phyloP scores from a whole-genome alignment of 1,284 basidiomycete genomes.

The Paramarasmius palmivorus region DNA sequence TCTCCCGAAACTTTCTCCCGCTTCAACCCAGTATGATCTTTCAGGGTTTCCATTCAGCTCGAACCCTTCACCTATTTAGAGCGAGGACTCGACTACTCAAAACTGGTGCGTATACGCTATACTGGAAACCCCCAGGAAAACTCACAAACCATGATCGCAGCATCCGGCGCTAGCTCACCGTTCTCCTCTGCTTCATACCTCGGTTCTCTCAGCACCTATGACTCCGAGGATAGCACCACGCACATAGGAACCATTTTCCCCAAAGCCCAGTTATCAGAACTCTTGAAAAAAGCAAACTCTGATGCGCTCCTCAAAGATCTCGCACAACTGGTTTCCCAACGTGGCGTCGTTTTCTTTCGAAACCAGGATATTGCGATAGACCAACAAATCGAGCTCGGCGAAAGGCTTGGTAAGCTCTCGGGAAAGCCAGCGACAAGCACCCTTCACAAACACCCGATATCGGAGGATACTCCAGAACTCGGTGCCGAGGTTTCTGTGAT shows the following conservation, averaged over 20 bases:
- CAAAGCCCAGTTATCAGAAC: slow-evolving; percentile 30
- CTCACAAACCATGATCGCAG: background rate
- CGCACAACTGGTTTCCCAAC: slow-evolving; percentile 61
- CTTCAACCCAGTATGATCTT: too few species aligned
- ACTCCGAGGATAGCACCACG: slow-evolving; percentile 29
- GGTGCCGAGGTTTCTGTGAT: slow-evolving; percentile 52
- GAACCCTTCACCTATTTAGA: too few species aligned
- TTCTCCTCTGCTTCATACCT: slow-evolving; percentile 14
- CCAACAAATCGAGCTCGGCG: slow-evolving; percentile 43
- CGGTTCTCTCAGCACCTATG: slow-evolving; percentile 24
- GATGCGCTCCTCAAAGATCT: slow-evolving; percentile 36
- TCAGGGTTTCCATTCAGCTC: too few species aligned
- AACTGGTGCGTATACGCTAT: too few species aligned
- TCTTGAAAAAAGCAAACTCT: slow-evolving; percentile 29
- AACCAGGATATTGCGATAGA: slow-evolving; percentile 38
- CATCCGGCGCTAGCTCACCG: background rate
- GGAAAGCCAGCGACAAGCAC: slow-evolving; percentile 56
- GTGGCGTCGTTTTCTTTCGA: slow-evolving; percentile 75
- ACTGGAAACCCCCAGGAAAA: too few species aligned
- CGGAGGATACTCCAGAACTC: slow-evolving; percentile 48
- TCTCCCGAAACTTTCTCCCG: too few species aligned
- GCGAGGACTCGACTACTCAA: too few species aligned
- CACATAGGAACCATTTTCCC: slow-evolving; percentile 37
- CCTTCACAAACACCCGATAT: slow-evolving; percentile 69
- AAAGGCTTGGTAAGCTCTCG: slow-evolving; percentile 52